Percentiles rank a stretch among this genome's conserved stretches.
phyloP scores from a whole-genome alignment of 2,329 filamentous ascomycete genomes.

The Fusarium poae region DNA sequence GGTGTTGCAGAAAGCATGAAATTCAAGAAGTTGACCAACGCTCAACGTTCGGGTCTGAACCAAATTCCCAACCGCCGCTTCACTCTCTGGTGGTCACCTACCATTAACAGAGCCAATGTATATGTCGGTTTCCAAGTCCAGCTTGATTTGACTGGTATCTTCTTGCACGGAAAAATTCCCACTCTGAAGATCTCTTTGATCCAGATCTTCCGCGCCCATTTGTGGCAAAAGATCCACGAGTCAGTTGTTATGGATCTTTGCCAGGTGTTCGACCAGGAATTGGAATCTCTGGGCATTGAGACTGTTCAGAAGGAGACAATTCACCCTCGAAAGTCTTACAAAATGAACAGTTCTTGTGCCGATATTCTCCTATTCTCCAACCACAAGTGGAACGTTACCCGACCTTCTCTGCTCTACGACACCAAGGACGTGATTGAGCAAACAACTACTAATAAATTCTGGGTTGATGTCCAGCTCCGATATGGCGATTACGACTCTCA shows the following conservation, averaged over 20 bases:
- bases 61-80: slow-evolving; percentile 99
- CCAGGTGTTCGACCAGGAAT: slow-evolving; percentile 97
- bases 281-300: slow-evolving; percentile 95
- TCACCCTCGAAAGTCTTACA: slow-evolving; percentile 98
- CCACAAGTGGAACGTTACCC: slow-evolving; percentile 98
- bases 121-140: slow-evolving; percentile 99
- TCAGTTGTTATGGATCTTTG: slow-evolving; percentile 99
- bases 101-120: slow-evolving; percentile 95
- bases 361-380: slow-evolving; percentile 97
- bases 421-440: slow-evolving; percentile 95
- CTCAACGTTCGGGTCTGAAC: slow-evolving; percentile 94
- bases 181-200: slow-evolving; percentile 98
- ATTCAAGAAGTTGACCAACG: slow-evolving; percentile 99
- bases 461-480: slow-evolving; percentile 95
- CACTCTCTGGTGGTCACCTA: slow-evolving; percentile 96
- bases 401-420: slow-evolving; percentile 92
- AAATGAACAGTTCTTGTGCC: slow-evolving; percentile 99
- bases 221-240: slow-evolving; percentile 99
- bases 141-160: slow-evolving; percentile 96
- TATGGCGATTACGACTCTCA: slow-evolving; percentile 99
- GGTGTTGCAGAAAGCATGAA: slow-evolving; percentile 74
- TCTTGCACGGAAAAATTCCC: slow-evolving; percentile 98
- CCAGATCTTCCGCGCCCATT: slow-evolving; percentile 98
- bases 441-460: slow-evolving; percentile 98
- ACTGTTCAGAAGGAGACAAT: slow-evolving; percentile 99